Percentiles rank a stretch among this genome's conserved stretches.
phyloP scores from a whole-genome alignment of 2,329 filamentous ascomycete species.

The Huntiella moniliformis region DNA sequence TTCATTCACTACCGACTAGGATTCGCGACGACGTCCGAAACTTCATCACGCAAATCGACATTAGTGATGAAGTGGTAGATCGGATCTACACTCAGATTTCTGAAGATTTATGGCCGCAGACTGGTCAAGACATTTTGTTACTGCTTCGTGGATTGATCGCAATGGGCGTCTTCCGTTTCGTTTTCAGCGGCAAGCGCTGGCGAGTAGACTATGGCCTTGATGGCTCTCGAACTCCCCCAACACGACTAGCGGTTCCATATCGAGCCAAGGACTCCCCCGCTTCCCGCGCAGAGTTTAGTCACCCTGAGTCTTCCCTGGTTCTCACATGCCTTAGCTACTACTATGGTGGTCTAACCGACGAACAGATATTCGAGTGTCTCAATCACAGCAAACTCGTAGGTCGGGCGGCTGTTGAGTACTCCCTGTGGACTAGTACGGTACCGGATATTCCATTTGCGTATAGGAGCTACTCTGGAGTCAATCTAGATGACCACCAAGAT shows the following conservation, averaged over 20 bases:
- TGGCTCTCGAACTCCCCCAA: conserved; percentile 20
- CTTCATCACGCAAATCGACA: conserved; percentile 25
- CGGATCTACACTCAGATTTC: conserved; percentile 17
- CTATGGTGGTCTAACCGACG: conserved; percentile 32
- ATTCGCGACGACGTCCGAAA: conserved; percentile 19
- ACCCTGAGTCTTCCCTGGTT: conserved; percentile 37
- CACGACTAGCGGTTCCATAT: conserved; percentile 37
- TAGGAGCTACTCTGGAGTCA: conserved; percentile 30
- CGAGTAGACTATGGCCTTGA: conserved; percentile 45
- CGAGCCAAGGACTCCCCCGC: conserved; percentile 39
- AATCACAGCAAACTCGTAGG: conserved; percentile 29
- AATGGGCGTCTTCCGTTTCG: conserved; percentile 32
- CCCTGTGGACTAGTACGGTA: conserved; percentile 25
- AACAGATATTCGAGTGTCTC: conserved; percentile 30
- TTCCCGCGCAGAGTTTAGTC: conserved; percentile 39
- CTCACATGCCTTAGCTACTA: conserved; percentile 39
- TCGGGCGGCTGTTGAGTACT: conserved; percentile 32
- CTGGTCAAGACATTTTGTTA: conserved; percentile 21
- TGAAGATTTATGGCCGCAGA: conserved; percentile 18
- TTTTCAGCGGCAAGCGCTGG: conserved; percentile 39
- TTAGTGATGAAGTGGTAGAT: conserved; percentile 17
- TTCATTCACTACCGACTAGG: conserved; percentile 13
- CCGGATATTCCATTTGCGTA: conserved; percentile 21
- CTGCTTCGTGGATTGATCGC: conserved; percentile 38
- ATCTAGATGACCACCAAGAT: conserved; percentile 33